phyloP scores from a whole-genome alignment of 208 protist species.

The Endotrypanum monterogeii region DNA sequence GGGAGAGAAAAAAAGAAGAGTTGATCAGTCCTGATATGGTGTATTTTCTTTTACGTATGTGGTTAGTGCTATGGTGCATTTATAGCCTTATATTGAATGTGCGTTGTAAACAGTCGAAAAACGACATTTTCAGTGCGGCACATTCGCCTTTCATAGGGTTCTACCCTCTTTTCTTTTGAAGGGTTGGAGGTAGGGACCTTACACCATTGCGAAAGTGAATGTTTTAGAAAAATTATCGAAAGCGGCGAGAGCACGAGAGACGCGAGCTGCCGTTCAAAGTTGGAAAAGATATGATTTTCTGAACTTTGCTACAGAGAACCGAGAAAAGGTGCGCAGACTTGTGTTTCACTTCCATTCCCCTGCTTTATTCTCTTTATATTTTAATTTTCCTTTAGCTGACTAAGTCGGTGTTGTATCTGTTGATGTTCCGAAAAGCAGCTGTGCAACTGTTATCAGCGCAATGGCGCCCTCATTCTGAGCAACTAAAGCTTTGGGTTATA shows the following conservation, averaged over 20 bases:
- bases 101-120: background rate
- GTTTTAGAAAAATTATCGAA: background rate
- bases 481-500: slow-evolving; percentile 62
- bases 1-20: slow-evolving; percentile 14
- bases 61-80: no score
- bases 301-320: background rate
- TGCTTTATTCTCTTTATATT: background rate
- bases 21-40: background rate
- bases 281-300: background rate
- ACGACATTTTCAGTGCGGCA: background rate
- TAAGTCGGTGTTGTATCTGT: background rate
- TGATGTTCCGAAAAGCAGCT: slow-evolving; percentile 10
- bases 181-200: background rate
- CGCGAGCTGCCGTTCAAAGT: no score
- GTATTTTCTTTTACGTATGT: background rate
- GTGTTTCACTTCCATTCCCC: background rate
- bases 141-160: background rate
- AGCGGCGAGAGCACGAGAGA: background rate
- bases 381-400: background rate
- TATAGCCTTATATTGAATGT: background rate
- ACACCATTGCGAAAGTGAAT: background rate
- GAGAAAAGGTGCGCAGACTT: background rate
- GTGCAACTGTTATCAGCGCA: slow-evolving; percentile 21
- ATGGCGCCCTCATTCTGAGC: slow-evolving; percentile 69
- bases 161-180: background rate